Percentiles rank a stretch among this genome's conserved stretches.
These are phyloP conservation scores for Marasmius tenuissimus DNA, from an alignment of 1,284 basidiomycete genomes.

Conservation along the genomic window DNA sequence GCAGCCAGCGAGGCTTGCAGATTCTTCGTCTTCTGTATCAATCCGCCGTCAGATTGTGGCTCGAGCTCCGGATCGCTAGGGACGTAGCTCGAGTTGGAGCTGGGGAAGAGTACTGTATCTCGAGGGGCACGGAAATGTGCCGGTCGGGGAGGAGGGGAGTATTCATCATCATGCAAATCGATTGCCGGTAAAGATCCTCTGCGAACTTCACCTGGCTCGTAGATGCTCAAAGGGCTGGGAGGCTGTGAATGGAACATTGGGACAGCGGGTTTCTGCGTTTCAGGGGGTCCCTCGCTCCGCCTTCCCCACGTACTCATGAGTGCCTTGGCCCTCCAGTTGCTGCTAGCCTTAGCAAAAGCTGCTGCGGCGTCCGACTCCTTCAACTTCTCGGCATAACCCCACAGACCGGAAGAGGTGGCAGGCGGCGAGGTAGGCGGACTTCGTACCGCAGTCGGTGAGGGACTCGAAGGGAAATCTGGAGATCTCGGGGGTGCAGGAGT, in stretches of 20 bases:
- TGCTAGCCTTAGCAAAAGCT: conserved; percentile 66
- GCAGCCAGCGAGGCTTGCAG: conserved; percentile 45
- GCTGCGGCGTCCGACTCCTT: conserved; percentile 73
- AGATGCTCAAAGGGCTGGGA: not conserved
- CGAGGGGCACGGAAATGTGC: conserved; percentile 57
- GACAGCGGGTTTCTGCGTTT: not conserved
- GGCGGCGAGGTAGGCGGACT: conserved; percentile 16
- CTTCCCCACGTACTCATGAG: conserved; percentile 43
- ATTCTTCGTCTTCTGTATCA: conserved; percentile 35
- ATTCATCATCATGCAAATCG: conserved; percentile 34
- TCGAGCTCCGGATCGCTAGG: conserved; percentile 40
- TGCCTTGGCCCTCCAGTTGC: conserved; percentile 70
- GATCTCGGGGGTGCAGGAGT: conserved; percentile 30
- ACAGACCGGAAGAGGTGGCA: conserved; percentile 24
- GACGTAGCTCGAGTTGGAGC: conserved; percentile 30
- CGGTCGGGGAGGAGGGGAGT: conserved; percentile 59
- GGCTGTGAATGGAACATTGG: conserved; percentile 3
- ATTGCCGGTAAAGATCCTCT: conserved; percentile 45
- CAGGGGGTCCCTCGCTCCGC: not conserved
- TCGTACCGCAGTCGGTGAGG: not conserved
- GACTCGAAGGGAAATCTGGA: conserved; percentile 29
- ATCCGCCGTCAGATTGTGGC: conserved; percentile 34
- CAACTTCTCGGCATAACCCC: conserved; percentile 71
- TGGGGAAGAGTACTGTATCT: conserved; percentile 49
- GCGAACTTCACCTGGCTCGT: conserved; percentile 19